A percentile compares a stretch with the other conserved stretches of the same genome.
Evolutionary conservation across 495 filamentous ascomycete species (phyloP).

Genomic region (Aspergillus saccharolyticus): DNA sequence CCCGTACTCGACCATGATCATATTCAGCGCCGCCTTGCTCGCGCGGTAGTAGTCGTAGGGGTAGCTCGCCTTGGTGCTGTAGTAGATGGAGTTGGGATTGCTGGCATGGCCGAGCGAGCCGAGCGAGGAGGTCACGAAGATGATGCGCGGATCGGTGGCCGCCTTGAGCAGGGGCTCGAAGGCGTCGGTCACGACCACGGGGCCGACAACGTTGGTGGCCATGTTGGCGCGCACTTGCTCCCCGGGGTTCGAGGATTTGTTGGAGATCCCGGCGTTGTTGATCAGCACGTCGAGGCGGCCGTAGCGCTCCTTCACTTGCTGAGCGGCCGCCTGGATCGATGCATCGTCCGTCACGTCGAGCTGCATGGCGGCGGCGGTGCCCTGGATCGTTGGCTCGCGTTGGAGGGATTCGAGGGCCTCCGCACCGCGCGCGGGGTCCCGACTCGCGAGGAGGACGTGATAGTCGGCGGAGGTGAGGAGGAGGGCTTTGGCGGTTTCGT

Average conservation of each 20-base stretch:
- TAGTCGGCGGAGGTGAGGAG: constrained; percentile 27
- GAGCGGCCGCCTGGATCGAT: constrained; percentile 34
- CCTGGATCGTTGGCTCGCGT: constrained; percentile 20
- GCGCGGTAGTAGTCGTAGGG: constrained; percentile 22
- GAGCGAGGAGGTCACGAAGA: constrained; percentile 36
- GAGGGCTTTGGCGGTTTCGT: constrained; percentile 30
- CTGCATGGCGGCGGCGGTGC: constrained; percentile 20
- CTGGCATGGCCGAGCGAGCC: constrained; percentile 24
- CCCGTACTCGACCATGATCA: constrained; percentile 28
- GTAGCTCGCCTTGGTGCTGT: not conserved
- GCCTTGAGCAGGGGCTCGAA: constrained; percentile 42
- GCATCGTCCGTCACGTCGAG: constrained; percentile 38
- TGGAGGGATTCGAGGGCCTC: constrained; percentile 20
- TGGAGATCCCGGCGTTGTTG: constrained; percentile 38
- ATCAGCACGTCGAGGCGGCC: constrained; percentile 34
- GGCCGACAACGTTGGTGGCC: constrained; percentile 40
- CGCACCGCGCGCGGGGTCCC: constrained; percentile 22
- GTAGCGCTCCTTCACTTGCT: constrained; percentile 23
- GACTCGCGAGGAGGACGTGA: constrained; percentile 37
- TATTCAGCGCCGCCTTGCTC: constrained; percentile 39
- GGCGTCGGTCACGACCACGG: constrained; percentile 33
- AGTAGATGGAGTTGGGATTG: constrained; percentile 14
- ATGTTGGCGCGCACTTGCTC: constrained; percentile 29
- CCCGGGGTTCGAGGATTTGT: constrained; percentile 24
- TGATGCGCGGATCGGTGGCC: constrained; percentile 32